A percentile compares a stretch with the other conserved stretches of the same genome.
Evolutionary conservation across 345 rosid genomes (phyloP).

Genomic region (Crucihimalaya himalaica): DNA sequence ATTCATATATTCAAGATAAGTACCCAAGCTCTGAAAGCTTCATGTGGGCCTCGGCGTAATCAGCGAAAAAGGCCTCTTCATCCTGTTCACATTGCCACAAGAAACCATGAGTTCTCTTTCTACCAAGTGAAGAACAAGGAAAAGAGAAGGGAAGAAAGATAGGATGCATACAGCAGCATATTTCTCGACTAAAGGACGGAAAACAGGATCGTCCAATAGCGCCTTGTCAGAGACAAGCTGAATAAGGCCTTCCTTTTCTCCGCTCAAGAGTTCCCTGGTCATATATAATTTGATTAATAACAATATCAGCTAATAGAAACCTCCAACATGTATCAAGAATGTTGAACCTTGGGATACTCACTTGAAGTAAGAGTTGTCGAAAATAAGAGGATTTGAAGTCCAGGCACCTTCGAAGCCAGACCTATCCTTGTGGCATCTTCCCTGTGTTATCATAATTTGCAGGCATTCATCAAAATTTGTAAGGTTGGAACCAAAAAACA

Average conservation of each 20-base stretch:
- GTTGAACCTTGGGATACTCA: slow-evolving; percentile 34
- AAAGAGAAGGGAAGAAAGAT: not conserved
- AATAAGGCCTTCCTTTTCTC: slow-evolving; percentile 83
- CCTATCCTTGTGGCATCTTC: slow-evolving; percentile 93
- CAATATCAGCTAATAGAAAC: slow-evolving; percentile 3
- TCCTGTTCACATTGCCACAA: slow-evolving; percentile 50
- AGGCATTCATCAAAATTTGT: slow-evolving; percentile 1
- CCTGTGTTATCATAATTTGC: slow-evolving; percentile 47
- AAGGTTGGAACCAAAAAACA: not conserved
- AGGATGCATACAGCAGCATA: slow-evolving; percentile 66
- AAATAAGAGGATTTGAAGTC: slow-evolving; percentile 85
- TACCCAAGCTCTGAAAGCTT: slow-evolving; percentile 99
- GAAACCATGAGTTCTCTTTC: slow-evolving; percentile 1
- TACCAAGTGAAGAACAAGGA: not conserved
- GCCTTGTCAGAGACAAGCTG: slow-evolving; percentile 83
- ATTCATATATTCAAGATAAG: not conserved
- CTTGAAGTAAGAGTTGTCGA: slow-evolving; percentile 94
- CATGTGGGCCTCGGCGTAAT: slow-evolving; percentile 76
- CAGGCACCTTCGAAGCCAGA: slow-evolving; percentile 98
- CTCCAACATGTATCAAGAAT: not conserved
- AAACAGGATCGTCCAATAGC: slow-evolving; percentile 76
- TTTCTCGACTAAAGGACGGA: slow-evolving; percentile 90
- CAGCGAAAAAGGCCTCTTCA: slow-evolving; percentile 90
- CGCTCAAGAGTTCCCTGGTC: slow-evolving; percentile 75
- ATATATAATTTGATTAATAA: not conserved